Evolutionary conservation across 495 filamentous ascomycete genomes (phyloP), one percentile per base, ranked within the genome.

Genomic region (Lasiosphaeria hispida): DNA sequence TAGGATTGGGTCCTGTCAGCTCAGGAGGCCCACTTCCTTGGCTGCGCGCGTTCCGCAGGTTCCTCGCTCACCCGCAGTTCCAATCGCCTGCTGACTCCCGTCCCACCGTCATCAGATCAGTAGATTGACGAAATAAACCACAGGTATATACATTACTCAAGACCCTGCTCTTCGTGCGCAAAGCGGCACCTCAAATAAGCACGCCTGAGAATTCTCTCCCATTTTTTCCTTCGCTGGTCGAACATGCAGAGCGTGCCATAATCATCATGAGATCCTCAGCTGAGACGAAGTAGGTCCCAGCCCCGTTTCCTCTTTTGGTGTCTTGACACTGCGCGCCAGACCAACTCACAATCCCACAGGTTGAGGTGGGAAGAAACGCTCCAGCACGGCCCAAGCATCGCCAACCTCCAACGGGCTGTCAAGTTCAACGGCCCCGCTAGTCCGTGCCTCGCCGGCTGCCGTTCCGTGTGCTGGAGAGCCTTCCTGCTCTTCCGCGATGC

Each of bases 381-480:
- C 67, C 79, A 74, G 71, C 70, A 85, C 63, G 80, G 80, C 63
- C 69, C 77, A 41, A 86, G 72, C 57, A 67, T 90, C 58, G 72
- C 75, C 49, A 84, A 90, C 58, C 80, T 96, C 7, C 85, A 83
- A 68, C 77, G 76, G 40, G 82, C 84, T 4, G 80, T 92, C 36
- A 87, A 78, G 65, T 65, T 71, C 53, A 75, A 82, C 67, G 80
- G 75, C 62, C 71, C 70, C 53, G 73, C 72, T 64, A 81, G 78
- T 66, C 83, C 87, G 36, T 91, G 88, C 67, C 76, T 81, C 38
- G 79, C 82, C 40, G 91, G 91, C 15, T 81, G 92, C 54, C 83
- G 94, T 39, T 96, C 92, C 19, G 80, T 96, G 47, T 96, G 90
- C 72, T 98, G 94, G 94, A 97, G 95, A 85, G 81, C 82, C 44